phyloP scores from a whole-genome alignment of 495 filamentous ascomycete genomes.

The Acidiella bohemica region DNA sequence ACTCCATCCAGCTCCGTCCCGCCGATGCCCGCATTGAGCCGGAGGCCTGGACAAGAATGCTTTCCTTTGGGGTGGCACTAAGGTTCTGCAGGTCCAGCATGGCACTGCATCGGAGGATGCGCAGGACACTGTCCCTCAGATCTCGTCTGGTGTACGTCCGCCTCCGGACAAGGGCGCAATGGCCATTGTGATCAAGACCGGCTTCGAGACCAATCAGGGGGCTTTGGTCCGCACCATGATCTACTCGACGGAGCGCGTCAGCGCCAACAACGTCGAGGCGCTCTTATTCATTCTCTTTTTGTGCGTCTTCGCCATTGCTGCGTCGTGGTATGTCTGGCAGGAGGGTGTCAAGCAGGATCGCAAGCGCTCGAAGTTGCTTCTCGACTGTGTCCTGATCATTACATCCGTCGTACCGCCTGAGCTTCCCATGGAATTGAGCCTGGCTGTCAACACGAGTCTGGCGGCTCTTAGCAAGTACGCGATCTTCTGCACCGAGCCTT shows the following conservation, averaged over 20 bases:
- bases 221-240: constrained; percentile 98
- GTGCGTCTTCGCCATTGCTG: constrained; percentile 87
- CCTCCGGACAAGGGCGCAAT: constrained; percentile 86
- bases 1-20: constrained; percentile 85
- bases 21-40: constrained; percentile 71
- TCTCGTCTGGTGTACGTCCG: constrained; percentile 58
- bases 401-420: constrained; percentile 96
- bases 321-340: constrained; percentile 99
- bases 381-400: constrained; percentile 94
- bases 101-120: constrained; percentile 54
- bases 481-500: constrained; percentile 98
- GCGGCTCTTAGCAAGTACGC: constrained; percentile 86
- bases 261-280: constrained; percentile 90
- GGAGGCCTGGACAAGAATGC: constrained; percentile 93
- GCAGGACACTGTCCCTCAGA: constrained; percentile 43
- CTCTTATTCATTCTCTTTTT: constrained; percentile 94
- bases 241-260: constrained; percentile 96
- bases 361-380: constrained; percentile 89
- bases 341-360: constrained; percentile 86
- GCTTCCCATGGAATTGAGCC: constrained; percentile 91
- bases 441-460: constrained; percentile 97
- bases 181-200: constrained; percentile 91
- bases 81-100: constrained; percentile 90
- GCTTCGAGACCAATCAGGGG: constrained; percentile 96
- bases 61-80: constrained; percentile 92